Evolutionary conservation across 495 filamentous ascomycete genomes (phyloP).

Genomic region (Hamigera avellanea): DNA sequence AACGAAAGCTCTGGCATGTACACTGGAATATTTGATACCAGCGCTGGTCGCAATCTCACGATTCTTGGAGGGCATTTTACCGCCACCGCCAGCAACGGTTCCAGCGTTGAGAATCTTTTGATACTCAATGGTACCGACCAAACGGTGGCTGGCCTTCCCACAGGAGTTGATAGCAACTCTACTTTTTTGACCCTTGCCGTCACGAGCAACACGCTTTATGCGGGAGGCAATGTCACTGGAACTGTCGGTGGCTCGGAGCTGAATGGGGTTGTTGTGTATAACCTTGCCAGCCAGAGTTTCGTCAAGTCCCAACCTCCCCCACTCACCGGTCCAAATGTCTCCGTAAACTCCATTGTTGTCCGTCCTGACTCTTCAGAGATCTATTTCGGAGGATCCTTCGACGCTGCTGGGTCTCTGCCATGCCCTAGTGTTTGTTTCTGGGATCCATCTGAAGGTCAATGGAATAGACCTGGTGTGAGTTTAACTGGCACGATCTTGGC

Average conservation of each 20-base stretch:
- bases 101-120: conserved; percentile 62
- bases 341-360: conserved; percentile 61
- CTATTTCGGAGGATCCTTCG: conserved; percentile 78
- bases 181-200: conserved; percentile 62
- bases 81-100: conserved; percentile 56
- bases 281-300: conserved; percentile 52
- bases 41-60: conserved; percentile 63
- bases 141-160: conserved; percentile 56
- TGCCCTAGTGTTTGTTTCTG: conserved; percentile 77
- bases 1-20: conserved; percentile 51
- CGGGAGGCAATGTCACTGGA: conserved; percentile 70
- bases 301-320: conserved; percentile 53
- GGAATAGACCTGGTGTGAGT: conserved; percentile 62
- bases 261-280: conserved; percentile 69
- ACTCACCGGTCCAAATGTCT: conserved; percentile 53
- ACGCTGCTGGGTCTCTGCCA: conserved; percentile 65
- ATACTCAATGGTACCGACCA: conserved; percentile 56
- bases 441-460: conserved; percentile 53
- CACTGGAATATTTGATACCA: conserved; percentile 64
- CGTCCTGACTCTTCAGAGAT: conserved; percentile 58
- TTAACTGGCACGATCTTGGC: conserved; percentile 56
- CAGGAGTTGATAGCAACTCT: conserved; percentile 57
- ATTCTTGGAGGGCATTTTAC: conserved; percentile 83
- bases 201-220: conserved; percentile 59
- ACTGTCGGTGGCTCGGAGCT: conserved; percentile 48